Evolutionary conservation across 2,329 filamentous ascomycete species (phyloP), one percentile per base, ranked within the genome.

Genomic region (Triangularia setosa): DNA sequence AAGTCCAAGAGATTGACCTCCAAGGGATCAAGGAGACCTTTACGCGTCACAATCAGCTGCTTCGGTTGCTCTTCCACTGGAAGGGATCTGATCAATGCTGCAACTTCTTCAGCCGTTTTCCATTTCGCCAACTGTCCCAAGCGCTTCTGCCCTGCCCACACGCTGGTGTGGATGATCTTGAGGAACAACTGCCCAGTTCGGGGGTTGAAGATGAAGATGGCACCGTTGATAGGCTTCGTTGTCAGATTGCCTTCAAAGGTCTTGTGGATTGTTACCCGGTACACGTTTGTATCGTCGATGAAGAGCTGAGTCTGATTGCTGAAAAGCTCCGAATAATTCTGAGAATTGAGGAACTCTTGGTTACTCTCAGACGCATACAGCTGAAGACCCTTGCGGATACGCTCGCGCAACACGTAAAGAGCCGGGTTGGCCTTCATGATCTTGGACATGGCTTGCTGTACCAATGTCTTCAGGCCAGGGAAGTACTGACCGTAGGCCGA

Each of bases 161-260:
- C 96, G 74, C 93, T 97, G 1, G 95, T 99, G 79, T 99, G 96
- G 70, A 99, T 99, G 72, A 99, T 98, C 84, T 99, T 99, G 75
- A 99, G 79, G 87, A 99, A 99, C 44, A 99, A 80, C 74, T 99
- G 95, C 59, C 95, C 95, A 60, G 95, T 99, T 64, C 94, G 88
- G n/a, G 96, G 95, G 76, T 99, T 99, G 86, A 99, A 98, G 75
- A 99, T 99, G 83, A 99, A 99, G 76, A 99, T 98, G 55, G 96
- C 95, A 75, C 95, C 95, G 76, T 99, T 99, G 84, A 99, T 99
- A 3, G 95, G 95, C 79, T 99, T 99, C 1, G 95, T 99, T 0
- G 95, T 99, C 86, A 99, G 83, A 75, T 99, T 99, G 72, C 95
- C 95, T 78, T 99, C 95, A 68, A 99, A 99, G 0, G 95, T 99